A percentile compares a stretch with the other conserved stretches of the same genome.
Conservation (phyloP, 1,139 yeast species). For the Pneumocystis sp. region DNA sequence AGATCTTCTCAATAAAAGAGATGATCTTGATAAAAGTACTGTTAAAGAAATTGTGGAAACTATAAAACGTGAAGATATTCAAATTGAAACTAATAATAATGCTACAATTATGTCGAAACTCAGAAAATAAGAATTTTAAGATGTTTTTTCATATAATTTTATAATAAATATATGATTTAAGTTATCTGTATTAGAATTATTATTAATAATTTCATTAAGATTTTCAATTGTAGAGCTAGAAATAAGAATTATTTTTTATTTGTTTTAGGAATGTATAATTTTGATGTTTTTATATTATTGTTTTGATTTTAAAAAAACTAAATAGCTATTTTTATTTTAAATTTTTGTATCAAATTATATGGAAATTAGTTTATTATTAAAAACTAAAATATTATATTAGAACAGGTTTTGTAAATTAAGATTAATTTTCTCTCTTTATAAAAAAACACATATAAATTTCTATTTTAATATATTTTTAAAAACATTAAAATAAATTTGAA, state of each 20-base stretch:
- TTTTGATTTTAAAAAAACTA: no score
- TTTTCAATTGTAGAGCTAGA: neutral
- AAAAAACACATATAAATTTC: neutral
- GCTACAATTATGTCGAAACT: neutral
- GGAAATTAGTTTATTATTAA: neutral
- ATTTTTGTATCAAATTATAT: neutral
- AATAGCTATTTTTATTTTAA: no score
- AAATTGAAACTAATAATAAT: neutral
- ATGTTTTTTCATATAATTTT: neutral
- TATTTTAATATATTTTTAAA: neutral
- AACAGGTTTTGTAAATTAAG: neutral
- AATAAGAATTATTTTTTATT: neutral
- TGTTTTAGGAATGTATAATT: neutral
- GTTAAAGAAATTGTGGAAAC: conserved; percentile 5
- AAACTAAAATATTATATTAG: neutral
- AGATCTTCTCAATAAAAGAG: conserved; percentile 8
- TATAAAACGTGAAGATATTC: neutral
- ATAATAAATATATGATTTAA: neutral
- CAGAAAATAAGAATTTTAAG: neutral
- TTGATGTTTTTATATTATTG: no score
- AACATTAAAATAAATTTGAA: neutral
- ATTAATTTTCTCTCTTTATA: neutral
- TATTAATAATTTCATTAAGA: neutral
- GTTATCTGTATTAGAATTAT: neutral
- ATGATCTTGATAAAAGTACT: conserved; percentile 9